Evolutionary conservation across 805 yeast genomes (phyloP).

Genomic region (Teunomyces aglyptinius): DNA sequence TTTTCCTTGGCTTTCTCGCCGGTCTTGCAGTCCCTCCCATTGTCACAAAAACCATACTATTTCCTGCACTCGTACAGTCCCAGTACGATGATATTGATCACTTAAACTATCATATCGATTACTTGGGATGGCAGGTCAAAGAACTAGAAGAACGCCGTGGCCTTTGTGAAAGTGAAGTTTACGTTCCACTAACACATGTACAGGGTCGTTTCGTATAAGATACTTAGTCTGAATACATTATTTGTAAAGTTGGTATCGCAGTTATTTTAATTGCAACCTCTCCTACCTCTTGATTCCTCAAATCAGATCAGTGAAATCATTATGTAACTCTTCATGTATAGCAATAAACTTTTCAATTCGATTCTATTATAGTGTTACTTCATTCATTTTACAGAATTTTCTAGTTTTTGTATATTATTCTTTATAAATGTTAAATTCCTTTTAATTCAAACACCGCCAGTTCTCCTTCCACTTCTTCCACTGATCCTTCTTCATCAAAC

Average conservation of each 20-base stretch:
- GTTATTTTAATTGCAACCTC: too few relatives aligned
- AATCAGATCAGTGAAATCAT: too few relatives aligned
- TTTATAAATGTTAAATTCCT: not conserved
- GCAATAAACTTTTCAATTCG: too few relatives aligned
- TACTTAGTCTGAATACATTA: not conserved
- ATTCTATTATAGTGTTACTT: too few relatives aligned
- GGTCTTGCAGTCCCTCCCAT: constrained; percentile 33
- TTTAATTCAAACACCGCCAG: constrained; percentile 3
- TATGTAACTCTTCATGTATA: too few relatives aligned
- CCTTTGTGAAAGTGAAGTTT: constrained; percentile 24
- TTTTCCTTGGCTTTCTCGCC: constrained; percentile 22
- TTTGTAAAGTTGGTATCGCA: too few relatives aligned
- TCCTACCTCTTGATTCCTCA: not conserved
- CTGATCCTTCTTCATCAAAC: constrained; percentile 10
- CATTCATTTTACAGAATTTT: too few relatives aligned
- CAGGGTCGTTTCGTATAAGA: not conserved
- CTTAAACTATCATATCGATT: constrained; percentile 30
- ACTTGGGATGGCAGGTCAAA: constrained; percentile 36
- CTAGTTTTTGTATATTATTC: too few relatives aligned
- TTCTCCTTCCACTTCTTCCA: constrained; percentile 18
- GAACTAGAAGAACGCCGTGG: constrained; percentile 30
- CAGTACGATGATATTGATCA: constrained; percentile 28
- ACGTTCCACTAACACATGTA: constrained; percentile 9
- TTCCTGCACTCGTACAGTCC: constrained; percentile 23
- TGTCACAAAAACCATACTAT: constrained; percentile 23